phyloP scores from a whole-genome alignment of 2,329 filamentous ascomycete species.

The Fusarium sp. region DNA sequence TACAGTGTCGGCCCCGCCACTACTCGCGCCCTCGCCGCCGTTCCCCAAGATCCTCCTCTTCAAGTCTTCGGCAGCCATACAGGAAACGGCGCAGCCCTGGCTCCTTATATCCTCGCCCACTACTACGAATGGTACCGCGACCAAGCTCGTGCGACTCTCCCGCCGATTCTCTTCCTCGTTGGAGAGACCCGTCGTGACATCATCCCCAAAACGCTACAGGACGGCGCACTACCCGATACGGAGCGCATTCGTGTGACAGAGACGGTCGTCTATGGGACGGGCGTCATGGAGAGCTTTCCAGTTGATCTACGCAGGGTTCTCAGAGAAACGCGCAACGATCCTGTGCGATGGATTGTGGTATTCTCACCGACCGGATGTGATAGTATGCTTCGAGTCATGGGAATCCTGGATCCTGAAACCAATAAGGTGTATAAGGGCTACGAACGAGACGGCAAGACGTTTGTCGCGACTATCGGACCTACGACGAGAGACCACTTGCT shows the following conservation, averaged over 20 bases:
- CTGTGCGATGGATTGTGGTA: constrained; percentile 78
- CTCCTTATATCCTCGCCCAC: constrained; percentile 81
- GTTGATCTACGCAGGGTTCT: constrained; percentile 70
- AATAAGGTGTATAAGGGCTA: constrained; percentile 51
- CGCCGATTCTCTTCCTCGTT: constrained; percentile 84
- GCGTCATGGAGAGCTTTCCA: constrained; percentile 82
- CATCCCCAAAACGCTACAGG: constrained; percentile 84
- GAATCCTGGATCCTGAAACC: constrained; percentile 61
- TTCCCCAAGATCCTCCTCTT: constrained; percentile 62
- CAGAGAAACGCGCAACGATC: constrained; percentile 54
- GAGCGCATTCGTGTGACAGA: constrained; percentile 78
- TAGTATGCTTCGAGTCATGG: constrained; percentile 67
- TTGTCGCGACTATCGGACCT: constrained; percentile 89
- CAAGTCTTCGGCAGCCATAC: constrained; percentile 82
- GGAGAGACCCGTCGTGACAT: constrained; percentile 91
- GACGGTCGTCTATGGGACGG: constrained; percentile 86
- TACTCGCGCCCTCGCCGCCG: constrained; percentile 75
- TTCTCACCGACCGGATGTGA: constrained; percentile 76
- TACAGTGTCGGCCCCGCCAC: constrained; percentile 88
- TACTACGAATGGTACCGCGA: constrained; percentile 69
- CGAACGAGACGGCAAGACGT: constrained; percentile 60
- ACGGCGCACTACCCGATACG: constrained; percentile 59
- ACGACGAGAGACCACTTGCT: constrained; percentile 85
- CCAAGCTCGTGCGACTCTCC: constrained; percentile 57
- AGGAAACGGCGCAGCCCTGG: constrained; percentile 85